Evolutionary conservation across 768 basidiomycete species (phyloP).

Genomic region (Lactifluus subvellereus): DNA sequence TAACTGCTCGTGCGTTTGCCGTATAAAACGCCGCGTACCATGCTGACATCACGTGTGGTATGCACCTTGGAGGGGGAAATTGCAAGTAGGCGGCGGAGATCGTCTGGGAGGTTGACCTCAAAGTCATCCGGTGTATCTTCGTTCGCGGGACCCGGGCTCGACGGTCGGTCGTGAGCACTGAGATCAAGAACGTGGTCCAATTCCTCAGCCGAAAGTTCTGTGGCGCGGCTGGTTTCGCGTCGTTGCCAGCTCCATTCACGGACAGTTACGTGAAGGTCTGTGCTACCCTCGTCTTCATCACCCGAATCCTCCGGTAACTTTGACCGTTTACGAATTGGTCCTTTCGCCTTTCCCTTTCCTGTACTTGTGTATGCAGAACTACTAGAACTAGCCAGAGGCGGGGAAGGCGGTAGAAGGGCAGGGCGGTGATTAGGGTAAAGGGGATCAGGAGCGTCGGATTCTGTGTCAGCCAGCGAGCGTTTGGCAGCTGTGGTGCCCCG

Average conservation of each 20-base stretch:
- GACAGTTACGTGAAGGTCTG: slow-evolving; percentile 30
- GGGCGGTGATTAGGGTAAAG: slow-evolving; percentile 24
- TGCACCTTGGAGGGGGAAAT: slow-evolving; percentile 43
- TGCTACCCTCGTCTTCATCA: slow-evolving; percentile 26
- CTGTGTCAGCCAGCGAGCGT: slow-evolving; percentile 11
- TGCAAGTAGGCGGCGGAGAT: slow-evolving; percentile 58
- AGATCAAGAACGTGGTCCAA: slow-evolving; percentile 15
- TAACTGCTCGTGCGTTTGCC: slow-evolving; percentile 51
- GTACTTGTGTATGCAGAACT: slow-evolving; percentile 26
- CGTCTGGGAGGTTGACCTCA: slow-evolving; percentile 58
- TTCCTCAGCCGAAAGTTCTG: slow-evolving; percentile 15
- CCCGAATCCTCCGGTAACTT: slow-evolving; percentile 34
- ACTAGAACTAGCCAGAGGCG: slow-evolving; percentile 39
- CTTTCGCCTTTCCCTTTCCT: slow-evolving; percentile 37
- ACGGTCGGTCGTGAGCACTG: slow-evolving; percentile 17
- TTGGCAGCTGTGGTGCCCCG: slow-evolving; percentile 1
- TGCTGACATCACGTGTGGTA: slow-evolving; percentile 27
- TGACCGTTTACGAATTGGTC: slow-evolving; percentile 42
- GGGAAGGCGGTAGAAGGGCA: slow-evolving; percentile 59
- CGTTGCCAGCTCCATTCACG: slow-evolving; percentile 28
- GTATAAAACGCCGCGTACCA: slow-evolving; percentile 57
- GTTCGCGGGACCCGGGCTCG: slow-evolving; percentile 22
- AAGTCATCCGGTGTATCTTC: slow-evolving; percentile 37
- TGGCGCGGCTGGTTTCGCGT: slow-evolving; percentile 3
- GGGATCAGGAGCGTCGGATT: slow-evolving; percentile 13